Base-by-base conservation (phyloP, 306 rosid genomes). In the Corylus americana region DNA sequence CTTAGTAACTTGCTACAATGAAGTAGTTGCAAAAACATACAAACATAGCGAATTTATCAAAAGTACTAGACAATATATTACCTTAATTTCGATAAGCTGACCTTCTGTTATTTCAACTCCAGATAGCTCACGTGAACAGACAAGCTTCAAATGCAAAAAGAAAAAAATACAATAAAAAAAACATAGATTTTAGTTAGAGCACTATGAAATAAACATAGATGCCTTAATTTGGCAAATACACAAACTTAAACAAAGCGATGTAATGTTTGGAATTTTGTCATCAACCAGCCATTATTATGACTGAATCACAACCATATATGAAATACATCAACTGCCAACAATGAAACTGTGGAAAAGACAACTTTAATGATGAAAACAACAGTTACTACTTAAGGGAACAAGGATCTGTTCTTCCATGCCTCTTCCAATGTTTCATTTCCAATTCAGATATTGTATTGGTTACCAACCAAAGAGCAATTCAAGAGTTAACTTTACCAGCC, bases 61-160 rank as follows among this genome's bases (percentile, higher is more conserved):
- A 48, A 80, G 55, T 64, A 55, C 74, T 78, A 78, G 74, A 76
- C 12, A 55, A 53, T 39, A 72, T 6, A 22, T 35, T 88, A 96
- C 98, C 98, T 91, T 96, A 75, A 93, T 91, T 76, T 90, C 96
- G 80, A 91, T 90, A 74, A 96, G 95, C 76, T 96, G 98, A 27
- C 98, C 96, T 59, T 88, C 93, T 49, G 87, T 72, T 70, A 91
- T 83, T 55, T 85, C 87, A 44, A 88, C 85, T 57, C 89, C 89
- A 35, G 93, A 88, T 78, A 96, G 93, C 87, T 96, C 99, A 84
- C 96, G 86, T 62, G 99, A 96, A 87, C 98, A 96, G 77, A 98
- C 98, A 82, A 98, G 99, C 99, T 96, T 82, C 78, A 78, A 79
- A 77, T 39, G 31, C 35, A 55, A 82, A 86, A 73, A 78, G 72